Evolutionary conservation across 345 rosid genomes (phyloP).

Genomic region (Salix brachista): DNA sequence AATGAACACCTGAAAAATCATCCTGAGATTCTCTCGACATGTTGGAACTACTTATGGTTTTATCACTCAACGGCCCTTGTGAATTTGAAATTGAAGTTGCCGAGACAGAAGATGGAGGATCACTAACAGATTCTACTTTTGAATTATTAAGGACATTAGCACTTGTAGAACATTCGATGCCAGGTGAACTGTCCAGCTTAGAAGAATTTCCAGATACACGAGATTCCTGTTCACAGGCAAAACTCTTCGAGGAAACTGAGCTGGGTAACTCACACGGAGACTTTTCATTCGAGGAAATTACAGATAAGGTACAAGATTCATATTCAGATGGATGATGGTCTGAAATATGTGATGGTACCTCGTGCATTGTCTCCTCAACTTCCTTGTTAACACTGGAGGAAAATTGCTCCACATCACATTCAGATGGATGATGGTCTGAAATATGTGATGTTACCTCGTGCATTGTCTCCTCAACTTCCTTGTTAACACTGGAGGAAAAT

Average conservation of each 20-base stretch:
- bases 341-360: slow-evolving; percentile 6
- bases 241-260: slow-evolving; percentile 28
- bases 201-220: slow-evolving; percentile 29
- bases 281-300: slow-evolving; percentile 23
- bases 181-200: slow-evolving; percentile 32
- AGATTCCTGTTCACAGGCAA: slow-evolving; percentile 26
- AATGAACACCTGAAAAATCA: slow-evolving; percentile 31
- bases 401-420: slow-evolving; percentile 38
- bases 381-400: slow-evolving; percentile 16
- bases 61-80: slow-evolving; percentile 17
- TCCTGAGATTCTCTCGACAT: slow-evolving; percentile 38
- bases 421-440: slow-evolving; percentile 7
- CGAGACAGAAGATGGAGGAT: background rate
- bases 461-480: slow-evolving; percentile 25
- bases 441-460: slow-evolving; percentile 6
- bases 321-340: slow-evolving; percentile 22
- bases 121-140: slow-evolving; percentile 14
- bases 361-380: slow-evolving; percentile 22
- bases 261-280: slow-evolving; percentile 17
- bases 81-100: slow-evolving; percentile 14
- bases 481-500: slow-evolving; percentile 14
- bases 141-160: slow-evolving; percentile 19
- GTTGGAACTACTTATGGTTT: slow-evolving; percentile 12
- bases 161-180: slow-evolving; percentile 9
- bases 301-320: slow-evolving; percentile 26